Conservation (phyloP, 2,329 filamentous ascomycete genomes). For the Calonectria crousiana region DNA sequence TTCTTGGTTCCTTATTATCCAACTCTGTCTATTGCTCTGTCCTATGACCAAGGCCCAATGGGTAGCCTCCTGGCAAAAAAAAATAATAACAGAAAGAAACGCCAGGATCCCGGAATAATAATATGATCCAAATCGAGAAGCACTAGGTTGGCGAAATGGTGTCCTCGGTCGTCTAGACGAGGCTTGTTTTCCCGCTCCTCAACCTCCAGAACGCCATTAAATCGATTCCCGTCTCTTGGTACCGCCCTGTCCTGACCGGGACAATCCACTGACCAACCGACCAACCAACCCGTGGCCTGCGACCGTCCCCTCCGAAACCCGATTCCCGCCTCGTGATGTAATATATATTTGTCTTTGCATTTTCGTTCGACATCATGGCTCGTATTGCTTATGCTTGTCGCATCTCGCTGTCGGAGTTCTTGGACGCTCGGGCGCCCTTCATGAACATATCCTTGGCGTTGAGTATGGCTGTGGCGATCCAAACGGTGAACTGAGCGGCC, state of each 20-base stretch:
- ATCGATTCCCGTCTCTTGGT: slow-evolving; percentile 4
- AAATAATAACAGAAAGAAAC: slow-evolving; percentile 27
- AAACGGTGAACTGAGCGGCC: slow-evolving; percentile 65
- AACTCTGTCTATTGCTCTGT: slow-evolving; percentile 20
- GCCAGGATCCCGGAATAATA: slow-evolving; percentile 28
- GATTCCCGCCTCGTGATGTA: neutral
- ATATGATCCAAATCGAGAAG: slow-evolving; percentile 29
- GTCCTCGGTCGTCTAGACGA: slow-evolving; percentile 27
- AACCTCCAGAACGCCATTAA: slow-evolving; percentile 39
- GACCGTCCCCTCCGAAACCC: neutral
- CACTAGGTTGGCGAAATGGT: slow-evolving; percentile 30
- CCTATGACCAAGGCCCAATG: slow-evolving; percentile 17
- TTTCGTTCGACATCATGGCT: neutral
- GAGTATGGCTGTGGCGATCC: slow-evolving; percentile 62
- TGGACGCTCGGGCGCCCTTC: slow-evolving; percentile 50
- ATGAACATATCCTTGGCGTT: slow-evolving; percentile 62
- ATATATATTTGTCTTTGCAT: slow-evolving; percentile 2
- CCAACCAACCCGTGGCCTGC: slow-evolving; percentile 19
- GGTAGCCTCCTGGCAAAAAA: slow-evolving; percentile 17
- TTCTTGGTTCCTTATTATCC: slow-evolving; percentile 20
- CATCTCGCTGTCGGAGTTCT: slow-evolving; percentile 50
- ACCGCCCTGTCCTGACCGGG: slow-evolving; percentile 19
- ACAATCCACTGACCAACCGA: slow-evolving; percentile 14
- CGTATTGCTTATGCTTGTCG: slow-evolving; percentile 47
- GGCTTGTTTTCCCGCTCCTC: slow-evolving; percentile 22